Base-by-base conservation (phyloP, 2,329 filamentous ascomycete species). In the Huntiella omanensis region DNA sequence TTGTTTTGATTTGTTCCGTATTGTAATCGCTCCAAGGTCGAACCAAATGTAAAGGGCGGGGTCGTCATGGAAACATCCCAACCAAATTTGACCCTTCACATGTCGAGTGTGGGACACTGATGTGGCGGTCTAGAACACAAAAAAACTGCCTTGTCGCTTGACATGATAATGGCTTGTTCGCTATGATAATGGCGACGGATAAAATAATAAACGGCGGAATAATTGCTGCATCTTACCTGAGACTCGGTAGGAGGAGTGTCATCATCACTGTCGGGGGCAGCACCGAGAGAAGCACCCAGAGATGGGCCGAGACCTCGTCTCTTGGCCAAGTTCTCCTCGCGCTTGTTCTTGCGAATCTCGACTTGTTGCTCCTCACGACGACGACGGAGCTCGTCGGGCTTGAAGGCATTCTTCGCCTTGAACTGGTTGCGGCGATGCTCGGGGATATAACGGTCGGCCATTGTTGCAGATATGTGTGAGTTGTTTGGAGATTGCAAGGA, bases 351-450 rank as follows among this genome's bases (percentile, higher is more conserved):
- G 63, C 91, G 81, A 61, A 98, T 98, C 70, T 98, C 91, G 54
- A 98, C 91, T 69, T 96, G 91, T 66, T 95, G 87, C 68, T 98
- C 91, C 65, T 98, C 91, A 62, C 91, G 91, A 62, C 91, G 91
- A 60, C 91, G 87, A 62, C 91, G 85, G 55, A 98, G 80, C 71
- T 98, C 91, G 64, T 98, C 91, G 58, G 88, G 88, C 77, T 95
- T 95, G 75, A 98, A 96, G 59, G 85, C 85, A 67, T 84, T 88
- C 76, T 95, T 95, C 47, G 91, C 91, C 81, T 98, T 98, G 80
- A 94, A 98, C 70, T 94, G 87, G 55, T 85, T 95, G 62, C 91
- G 87, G 65, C 91, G 86, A 73, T 98, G 91, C 71, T 98, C 91
- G 64, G 91, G 91, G 60, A 98, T 98, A 71, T 95, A 98, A 60